Evolutionary conservation across 768 basidiomycete species (phyloP).

Genomic region (Sarcomyxa edulis): DNA sequence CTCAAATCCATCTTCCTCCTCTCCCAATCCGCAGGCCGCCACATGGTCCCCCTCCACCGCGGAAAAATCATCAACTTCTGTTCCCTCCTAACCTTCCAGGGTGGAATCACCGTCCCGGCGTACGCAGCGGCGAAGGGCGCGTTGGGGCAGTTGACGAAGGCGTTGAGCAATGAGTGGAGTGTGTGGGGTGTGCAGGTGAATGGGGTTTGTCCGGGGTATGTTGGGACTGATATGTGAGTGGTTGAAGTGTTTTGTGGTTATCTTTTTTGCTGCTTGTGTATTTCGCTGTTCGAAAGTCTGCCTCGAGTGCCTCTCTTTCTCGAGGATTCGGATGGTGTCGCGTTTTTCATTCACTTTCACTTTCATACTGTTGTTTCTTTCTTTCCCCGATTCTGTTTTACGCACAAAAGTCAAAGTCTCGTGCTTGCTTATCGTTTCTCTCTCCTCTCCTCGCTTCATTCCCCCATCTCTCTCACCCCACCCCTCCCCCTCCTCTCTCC

Average conservation of each 20-base stretch:
- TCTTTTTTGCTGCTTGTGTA: no score
- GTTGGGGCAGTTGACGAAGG: slow-evolving; percentile 80
- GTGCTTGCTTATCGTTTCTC: slow-evolving; percentile 1
- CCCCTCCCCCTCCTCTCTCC: not conserved
- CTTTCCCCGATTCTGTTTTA: not conserved
- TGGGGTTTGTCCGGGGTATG: slow-evolving; percentile 83
- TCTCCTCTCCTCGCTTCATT: slow-evolving; percentile 1
- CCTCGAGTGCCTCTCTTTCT: not conserved
- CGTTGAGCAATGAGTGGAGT: slow-evolving; percentile 92
- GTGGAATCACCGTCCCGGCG: slow-evolving; percentile 75
- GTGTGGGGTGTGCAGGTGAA: slow-evolving; percentile 85
- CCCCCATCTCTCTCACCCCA: not conserved
- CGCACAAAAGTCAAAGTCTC: not conserved
- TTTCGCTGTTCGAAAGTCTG: no score
- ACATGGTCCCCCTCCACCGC: slow-evolving; percentile 71
- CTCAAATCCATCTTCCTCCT: slow-evolving; percentile 85
- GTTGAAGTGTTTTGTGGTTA: no score
- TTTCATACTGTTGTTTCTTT: not conserved
- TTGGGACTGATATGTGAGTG: slow-evolving; percentile 81
- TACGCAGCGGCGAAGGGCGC: slow-evolving; percentile 92
- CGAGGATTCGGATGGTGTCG: no score
- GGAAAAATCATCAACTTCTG: slow-evolving; percentile 76
- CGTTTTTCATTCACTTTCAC: not conserved
- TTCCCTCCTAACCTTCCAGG: slow-evolving; percentile 57
- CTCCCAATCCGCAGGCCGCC: slow-evolving; percentile 79